Base-by-base conservation (phyloP, 495 filamentous ascomycete species). In the Trichoderma orchidacearum region DNA sequence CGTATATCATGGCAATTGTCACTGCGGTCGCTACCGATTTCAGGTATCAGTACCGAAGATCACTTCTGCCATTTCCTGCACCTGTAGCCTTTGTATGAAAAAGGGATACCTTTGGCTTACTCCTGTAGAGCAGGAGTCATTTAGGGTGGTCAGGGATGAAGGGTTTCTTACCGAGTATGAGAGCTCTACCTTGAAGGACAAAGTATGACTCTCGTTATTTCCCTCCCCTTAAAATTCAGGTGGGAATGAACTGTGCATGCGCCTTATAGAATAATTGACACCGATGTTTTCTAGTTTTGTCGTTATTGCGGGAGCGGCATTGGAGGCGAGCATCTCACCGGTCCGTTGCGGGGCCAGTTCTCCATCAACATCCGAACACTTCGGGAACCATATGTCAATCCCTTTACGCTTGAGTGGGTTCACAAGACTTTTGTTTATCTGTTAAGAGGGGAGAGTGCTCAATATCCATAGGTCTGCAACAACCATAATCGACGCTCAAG, bases 11-110 rank as follows among this genome's bases (percentile, higher is more conserved):
- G 62, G 60, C 7, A 70, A 70, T 54, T 70, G 68, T 55, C 68
- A 70, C 52, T 70, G 68, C 60, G 61, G 62, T 13, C 41, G 58
- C 0, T 66, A 64, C 31, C 56, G 66, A 1, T 70, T 63, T 36
- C 60, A 66, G 27, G 35, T 68, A 21, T 27, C 35, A 7, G 30
- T 58, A 4, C 62, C 61, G 0, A 56, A 56, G 11, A 53, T 61
- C 23, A 25, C 57, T 7, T 54, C 38, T 11, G 63, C 55, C 0
- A 29, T 63, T 5, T 45, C 51, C 12, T 66, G 57, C 51, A 54
- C 57, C 48, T 66, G 63, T 23, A 45, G 36, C 36, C 36, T 45
- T 5, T 45, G 18, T 25, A 17, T 23, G 21, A 48, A 48, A 23
- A 23, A 48, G 11, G 36, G 36, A 13, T 48, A 48, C 8, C 21